Evolutionary conservation across 306 rosid genomes (phyloP), one percentile per base, ranked within the genome.

Genomic region (Begonia masoniana): DNA sequence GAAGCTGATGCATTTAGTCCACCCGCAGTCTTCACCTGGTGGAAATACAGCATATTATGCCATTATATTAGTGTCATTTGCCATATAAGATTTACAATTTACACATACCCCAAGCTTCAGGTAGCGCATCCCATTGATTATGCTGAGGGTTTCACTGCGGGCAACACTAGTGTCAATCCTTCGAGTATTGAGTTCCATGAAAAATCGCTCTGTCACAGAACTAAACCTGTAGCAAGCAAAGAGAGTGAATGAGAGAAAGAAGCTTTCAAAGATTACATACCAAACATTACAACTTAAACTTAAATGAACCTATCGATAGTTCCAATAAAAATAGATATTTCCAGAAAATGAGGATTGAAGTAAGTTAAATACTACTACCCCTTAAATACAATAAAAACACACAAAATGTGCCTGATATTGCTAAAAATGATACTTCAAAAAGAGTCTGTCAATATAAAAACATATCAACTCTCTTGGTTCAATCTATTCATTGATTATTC

Each of bases 51-150:
- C 55, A 64, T n/a, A 58, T 62, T 62, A 81, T 64, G 71, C 51
- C 69, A 55, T 56, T 42, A 52, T 70, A 49, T 59, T 13, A 13
- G 54, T n/a, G 53, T 19, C 54, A 62, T 55, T 47, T 58, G 63
- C 68, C 60, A 15, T 57, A 11, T 59, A 57, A 68, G 48, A 67
- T 23, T 50, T 41, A 50, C 10, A 41, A 41, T 9, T 51, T 52
- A 64, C 57, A 68, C 94, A 60, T 74, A 92, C 99, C 95, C 99
- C 99, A 58, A 92, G 79, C 62, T 83, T 92, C 73, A 92, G 80
- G 81, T 92, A 92, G 72, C 95, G 99, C 99, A 92, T 87, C 67
- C 99, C 99, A 72, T 83, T 83, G 55, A 92, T 86, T 77, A 87
- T 92, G 57, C 95, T 87, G 47, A 92, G 93, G 26, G 95, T 87